phyloP scores from a whole-genome alignment of 2,329 filamentous ascomycete genomes.

The Aspergillus tanneri region DNA sequence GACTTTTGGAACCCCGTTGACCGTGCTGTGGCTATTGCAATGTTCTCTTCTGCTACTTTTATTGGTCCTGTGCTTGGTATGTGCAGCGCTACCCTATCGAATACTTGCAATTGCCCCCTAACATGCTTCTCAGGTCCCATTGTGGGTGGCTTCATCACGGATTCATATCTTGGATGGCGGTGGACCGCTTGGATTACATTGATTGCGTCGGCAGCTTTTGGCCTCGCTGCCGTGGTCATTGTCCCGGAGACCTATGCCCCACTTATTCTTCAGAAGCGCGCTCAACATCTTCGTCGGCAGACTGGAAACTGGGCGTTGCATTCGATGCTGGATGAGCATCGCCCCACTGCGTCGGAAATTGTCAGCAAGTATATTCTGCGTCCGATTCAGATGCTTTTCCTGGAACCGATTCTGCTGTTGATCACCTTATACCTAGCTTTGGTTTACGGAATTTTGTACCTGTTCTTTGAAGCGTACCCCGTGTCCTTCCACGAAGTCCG shows the following conservation, averaged over 20 bases:
- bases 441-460: slow-evolving; percentile 40
- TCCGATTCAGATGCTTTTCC: slow-evolving; percentile 48
- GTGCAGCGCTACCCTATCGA: slow-evolving; percentile 1
- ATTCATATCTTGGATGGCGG: slow-evolving; percentile 54
- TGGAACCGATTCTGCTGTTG: slow-evolving; percentile 51
- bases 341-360: slow-evolving; percentile 40
- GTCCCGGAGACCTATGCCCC: slow-evolving; percentile 54
- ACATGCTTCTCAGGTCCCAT: slow-evolving; percentile 39
- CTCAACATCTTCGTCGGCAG: slow-evolving; percentile 47
- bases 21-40: slow-evolving; percentile 46
- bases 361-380: slow-evolving; percentile 47
- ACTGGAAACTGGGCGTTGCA: slow-evolving; percentile 49
- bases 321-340: slow-evolving; percentile 46
- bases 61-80: slow-evolving; percentile 48
- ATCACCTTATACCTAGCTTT: slow-evolving; percentile 48
- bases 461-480: slow-evolving; percentile 45
- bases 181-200: slow-evolving; percentile 59
- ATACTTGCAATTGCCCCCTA: neutral
- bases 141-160: slow-evolving; percentile 51
- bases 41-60: slow-evolving; percentile 50
- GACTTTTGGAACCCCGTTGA: slow-evolving; percentile 52
- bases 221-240: slow-evolving; percentile 45
- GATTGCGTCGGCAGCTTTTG: slow-evolving; percentile 49
- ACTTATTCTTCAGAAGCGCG: slow-evolving; percentile 50
- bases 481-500: slow-evolving; percentile 40